Base-by-base conservation (phyloP, 2,329 filamentous ascomycete genomes). In the Aspergillus niger region DNA sequence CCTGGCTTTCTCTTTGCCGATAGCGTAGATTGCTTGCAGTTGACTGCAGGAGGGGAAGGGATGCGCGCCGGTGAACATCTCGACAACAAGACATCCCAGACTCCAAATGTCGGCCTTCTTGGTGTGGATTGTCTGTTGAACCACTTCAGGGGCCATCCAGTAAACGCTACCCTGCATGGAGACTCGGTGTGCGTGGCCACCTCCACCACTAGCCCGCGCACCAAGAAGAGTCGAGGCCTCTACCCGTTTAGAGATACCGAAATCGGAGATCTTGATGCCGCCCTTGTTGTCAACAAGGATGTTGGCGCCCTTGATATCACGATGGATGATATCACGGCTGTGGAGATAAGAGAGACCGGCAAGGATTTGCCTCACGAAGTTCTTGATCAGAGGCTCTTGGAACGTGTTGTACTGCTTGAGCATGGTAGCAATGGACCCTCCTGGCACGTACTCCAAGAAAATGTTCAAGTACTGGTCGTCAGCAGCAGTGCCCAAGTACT, bases 61-160 rank as follows among this genome's bases (percentile, higher is more conserved):
- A 74, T 98, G 95, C 48, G 88, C 90, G 58, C 95, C 95, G 11
- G 95, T 98, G 84, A 98, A 97, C 95, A 99, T 99, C 81, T 99
- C 95, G 24, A 99, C 94, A 13, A 99, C 92, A 55, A 99, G 82
- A 75, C 95, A 99, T 36, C 95, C 95, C 24, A 99, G 85, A 49
- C 92, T 97, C 95, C 95, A 99, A 69, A 99, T 99, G 72, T 99
- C 95, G 13, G 95, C 95, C 80, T 98, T 98, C 79, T 94, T 92
- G 5, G 94, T 98, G 79, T 99, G 97, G 5, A 92, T 93, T 3
- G 94, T 98, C 79, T 98, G 95, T 72, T 95, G 95, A 64, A 99
- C 95, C 20, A 99, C 95, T 80, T 99, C 95, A 8, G 95, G 95
- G 0, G 95, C 95, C 95, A 99, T 99, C 95, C 95, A 99, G 80